Evolutionary conservation across 1,284 basidiomycete species (phyloP).

Genomic region (Melanopsichium pennsylvanicum): DNA sequence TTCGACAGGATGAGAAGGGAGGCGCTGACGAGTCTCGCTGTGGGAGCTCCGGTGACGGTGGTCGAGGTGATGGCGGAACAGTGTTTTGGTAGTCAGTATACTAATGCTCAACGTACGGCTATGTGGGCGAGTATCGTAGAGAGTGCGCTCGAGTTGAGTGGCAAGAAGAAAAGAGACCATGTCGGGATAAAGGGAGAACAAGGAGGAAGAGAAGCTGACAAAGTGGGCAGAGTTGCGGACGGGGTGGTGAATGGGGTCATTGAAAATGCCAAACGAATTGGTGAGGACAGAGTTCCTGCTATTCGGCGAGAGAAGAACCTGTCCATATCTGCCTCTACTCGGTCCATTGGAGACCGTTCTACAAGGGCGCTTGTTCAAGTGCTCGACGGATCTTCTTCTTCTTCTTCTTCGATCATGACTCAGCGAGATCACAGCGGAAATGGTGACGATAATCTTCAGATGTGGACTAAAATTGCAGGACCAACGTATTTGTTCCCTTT

Average conservation of each 20-base stretch:
- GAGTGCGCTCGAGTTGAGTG: conserved; percentile 82
- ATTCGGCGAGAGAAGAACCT: conserved; percentile 15
- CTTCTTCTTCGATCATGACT: not conserved
- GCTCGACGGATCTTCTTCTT: no score
- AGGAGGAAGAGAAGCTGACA: no score
- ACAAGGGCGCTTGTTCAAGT: not conserved
- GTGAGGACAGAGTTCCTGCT: conserved; percentile 35
- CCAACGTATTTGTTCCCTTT: conserved; percentile 75
- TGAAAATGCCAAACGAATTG: conserved; percentile 7
- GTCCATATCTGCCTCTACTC: not conserved
- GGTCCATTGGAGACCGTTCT: no score
- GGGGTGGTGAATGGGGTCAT: conserved; percentile 8
- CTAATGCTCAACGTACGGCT: conserved; percentile 79
- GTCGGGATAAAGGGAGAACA: not conserved
- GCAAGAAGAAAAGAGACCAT: not conserved
- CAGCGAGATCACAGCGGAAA: not conserved
- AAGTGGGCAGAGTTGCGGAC: no score
- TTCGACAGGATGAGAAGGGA: conserved; percentile 82
- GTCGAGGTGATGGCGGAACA: conserved; percentile 80
- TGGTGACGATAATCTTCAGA: no score
- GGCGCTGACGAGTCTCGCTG: conserved; percentile 79
- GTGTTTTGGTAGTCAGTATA: conserved; percentile 90
- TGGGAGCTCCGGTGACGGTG: conserved; percentile 77
- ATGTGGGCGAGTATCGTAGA: conserved; percentile 86
- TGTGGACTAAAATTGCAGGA: conserved; percentile 41